Evolutionary conservation across 768 basidiomycete genomes (phyloP).

Genomic region (Phanerodontia chrysosporium): DNA sequence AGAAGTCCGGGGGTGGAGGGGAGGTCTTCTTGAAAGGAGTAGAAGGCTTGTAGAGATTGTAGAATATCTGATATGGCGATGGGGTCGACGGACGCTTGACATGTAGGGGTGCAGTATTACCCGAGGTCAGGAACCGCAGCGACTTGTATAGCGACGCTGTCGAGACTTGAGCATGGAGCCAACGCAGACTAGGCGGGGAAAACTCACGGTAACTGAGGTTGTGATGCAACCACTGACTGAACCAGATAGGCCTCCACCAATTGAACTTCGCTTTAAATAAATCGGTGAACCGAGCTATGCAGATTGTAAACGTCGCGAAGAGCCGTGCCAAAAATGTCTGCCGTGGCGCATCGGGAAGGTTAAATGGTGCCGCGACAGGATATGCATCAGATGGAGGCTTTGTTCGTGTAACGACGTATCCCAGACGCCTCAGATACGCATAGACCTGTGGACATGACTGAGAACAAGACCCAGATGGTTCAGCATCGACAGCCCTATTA

Average conservation of each 20-base stretch:
- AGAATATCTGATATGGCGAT: conserved; percentile 81
- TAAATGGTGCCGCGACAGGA: conserved; percentile 40
- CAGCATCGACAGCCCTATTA: conserved; percentile 26
- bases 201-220: conserved; percentile 51
- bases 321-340: conserved; percentile 31
- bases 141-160: conserved; percentile 68
- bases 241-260: conserved; percentile 65
- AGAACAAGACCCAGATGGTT: background rate
- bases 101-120: conserved; percentile 49
- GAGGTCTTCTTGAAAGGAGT: conserved; percentile 77
- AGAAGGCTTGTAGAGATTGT: conserved; percentile 86
- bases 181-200: background rate
- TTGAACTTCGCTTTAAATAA: conserved; percentile 35
- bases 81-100: conserved; percentile 20
- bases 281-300: conserved; percentile 17
- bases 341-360: conserved; percentile 13
- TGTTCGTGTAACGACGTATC: conserved; percentile 84
- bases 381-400: conserved; percentile 54
- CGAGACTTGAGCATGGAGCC: conserved; percentile 1
- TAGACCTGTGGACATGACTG: conserved; percentile 58
- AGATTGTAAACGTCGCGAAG: conserved; percentile 25
- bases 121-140: conserved; percentile 69
- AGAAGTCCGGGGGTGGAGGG: conserved; percentile 80
- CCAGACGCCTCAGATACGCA: conserved; percentile 86
- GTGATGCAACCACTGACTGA: conserved; percentile 44